Evolutionary conservation across 1,284 basidiomycete genomes (phyloP), one percentile per base, ranked within the genome.

Genomic region (Apiotrichum montevideense): DNA sequence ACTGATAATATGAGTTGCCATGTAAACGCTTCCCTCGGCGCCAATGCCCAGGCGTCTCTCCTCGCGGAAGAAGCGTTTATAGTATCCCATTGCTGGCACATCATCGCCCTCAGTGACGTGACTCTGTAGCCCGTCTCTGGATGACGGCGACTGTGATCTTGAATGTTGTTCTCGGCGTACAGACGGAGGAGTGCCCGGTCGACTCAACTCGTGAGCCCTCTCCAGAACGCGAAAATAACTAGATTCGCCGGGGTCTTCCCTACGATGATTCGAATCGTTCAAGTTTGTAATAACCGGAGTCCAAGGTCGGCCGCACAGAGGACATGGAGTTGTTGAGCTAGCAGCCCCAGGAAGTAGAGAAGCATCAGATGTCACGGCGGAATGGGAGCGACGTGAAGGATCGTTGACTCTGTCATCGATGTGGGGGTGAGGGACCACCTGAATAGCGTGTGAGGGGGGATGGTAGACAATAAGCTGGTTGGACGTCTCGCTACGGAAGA

Each of bases 401-500:
- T 29, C 29, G 29, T 29, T 29, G 29, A 15, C 41, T 14, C 37
- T 35, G 13, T 7, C 9, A 6, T 32, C 46, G 14, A 40, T 34
- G 7, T 58, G 52, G 6, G 58, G 58, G 34, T 60, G 62, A 6
- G 62, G 62, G 1, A 63, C 56, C 3, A 94, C 87, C 32, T 87
- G 82, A 11, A 94, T 79, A 0, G 88, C 90, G 71, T 93, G 89
- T 0, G 87, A 90, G 1, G 83, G 85, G 0, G 90, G 85, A 68
- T 93, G 89, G 77, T 93, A 94, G 15, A 93, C 81, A 34, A 94
- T 90, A 53, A 93, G 84, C 69, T 92, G 89, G 73, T 90, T 87
- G 0, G 87, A 85, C 5, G 84, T 83, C 54, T 76, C 74, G 5
- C 77, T 72, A 51, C 55, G 13, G 8, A 14, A 9, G 13, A 46